phyloP scores from a whole-genome alignment of 495 filamentous ascomycete species.

The Elasticomyces elasticus region DNA sequence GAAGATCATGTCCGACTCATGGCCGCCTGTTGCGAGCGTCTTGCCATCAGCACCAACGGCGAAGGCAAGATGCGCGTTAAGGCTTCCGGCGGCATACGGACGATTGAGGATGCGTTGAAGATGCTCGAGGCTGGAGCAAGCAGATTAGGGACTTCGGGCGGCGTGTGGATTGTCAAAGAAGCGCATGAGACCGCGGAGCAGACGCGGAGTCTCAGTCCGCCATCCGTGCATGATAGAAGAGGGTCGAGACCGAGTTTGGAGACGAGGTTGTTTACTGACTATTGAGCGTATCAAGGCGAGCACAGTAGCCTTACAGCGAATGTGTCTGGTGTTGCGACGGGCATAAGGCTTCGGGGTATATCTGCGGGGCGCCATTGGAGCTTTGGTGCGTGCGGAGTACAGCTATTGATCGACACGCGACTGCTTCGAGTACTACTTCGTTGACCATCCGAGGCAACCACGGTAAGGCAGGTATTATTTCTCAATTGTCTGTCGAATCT shows the following conservation, averaged over 20 bases:
- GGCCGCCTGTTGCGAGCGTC: constrained; percentile 34
- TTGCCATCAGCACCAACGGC: constrained; percentile 12
- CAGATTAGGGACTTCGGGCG: constrained; percentile 53
- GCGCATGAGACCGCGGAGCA: constrained; percentile 19
- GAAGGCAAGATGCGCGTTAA: constrained; percentile 44
- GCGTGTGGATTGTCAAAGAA: constrained; percentile 49
- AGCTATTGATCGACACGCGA: background rate
- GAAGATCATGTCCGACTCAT: constrained; percentile 49
- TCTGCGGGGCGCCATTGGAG: background rate
- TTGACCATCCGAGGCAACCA: background rate
- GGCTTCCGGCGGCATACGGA: constrained; percentile 54
- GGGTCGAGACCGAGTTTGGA: constrained; percentile 16
- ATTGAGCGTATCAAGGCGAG: constrained; percentile 13
- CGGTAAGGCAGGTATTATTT: background rate
- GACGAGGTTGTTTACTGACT: constrained; percentile 33
- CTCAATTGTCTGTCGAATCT: background rate
- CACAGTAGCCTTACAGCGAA: background rate
- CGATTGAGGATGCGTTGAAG: constrained; percentile 40
- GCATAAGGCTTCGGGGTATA: background rate
- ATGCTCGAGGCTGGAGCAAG: constrained; percentile 58
- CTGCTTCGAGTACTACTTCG: background rate
- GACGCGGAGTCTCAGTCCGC: constrained; percentile 8
- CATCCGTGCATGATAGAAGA: constrained; percentile 8
- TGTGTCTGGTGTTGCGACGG: background rate
- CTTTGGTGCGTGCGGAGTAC: background rate